phyloP scores from a whole-genome alignment of 306 rosid genomes.

The Rosa rugosa region DNA sequence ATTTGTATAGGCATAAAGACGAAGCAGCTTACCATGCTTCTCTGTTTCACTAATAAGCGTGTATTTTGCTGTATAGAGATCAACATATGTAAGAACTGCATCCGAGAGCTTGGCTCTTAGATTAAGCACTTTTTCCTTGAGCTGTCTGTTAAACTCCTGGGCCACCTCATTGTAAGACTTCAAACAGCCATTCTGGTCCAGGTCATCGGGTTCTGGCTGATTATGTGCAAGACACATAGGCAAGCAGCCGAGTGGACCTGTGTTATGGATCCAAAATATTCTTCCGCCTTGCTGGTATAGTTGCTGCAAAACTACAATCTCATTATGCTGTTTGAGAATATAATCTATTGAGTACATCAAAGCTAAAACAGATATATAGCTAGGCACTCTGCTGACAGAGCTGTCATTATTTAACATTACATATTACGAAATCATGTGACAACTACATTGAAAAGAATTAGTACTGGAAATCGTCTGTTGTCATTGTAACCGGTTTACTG shows the following conservation, averaged over 20 bases:
- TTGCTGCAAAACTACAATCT: conserved; percentile 20
- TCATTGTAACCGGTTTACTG: neutral
- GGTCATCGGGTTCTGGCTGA: neutral
- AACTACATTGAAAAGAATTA: neutral
- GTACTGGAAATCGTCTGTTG: neutral
- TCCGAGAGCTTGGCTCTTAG: conserved; percentile 14
- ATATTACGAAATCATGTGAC: neutral
- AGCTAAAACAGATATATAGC: neutral
- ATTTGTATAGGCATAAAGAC: neutral
- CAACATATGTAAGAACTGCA: conserved; percentile 21
- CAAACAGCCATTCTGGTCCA: conserved; percentile 24
- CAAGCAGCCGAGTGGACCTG: conserved; percentile 38
- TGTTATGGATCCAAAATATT: conserved; percentile 30
- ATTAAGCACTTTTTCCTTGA: conserved; percentile 25
- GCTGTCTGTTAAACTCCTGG: conserved; percentile 29
- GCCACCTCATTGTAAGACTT: conserved; percentile 27
- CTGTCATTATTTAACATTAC: neutral
- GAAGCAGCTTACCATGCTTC: conserved; percentile 25
- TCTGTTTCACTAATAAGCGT: conserved; percentile 23
- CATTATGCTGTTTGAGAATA: neutral
- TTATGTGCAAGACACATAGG: neutral
- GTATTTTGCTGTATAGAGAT: conserved; percentile 28
- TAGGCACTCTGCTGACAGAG: neutral
- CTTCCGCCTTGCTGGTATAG: conserved; percentile 25
- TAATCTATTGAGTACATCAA: neutral